Evolutionary conservation across 2,329 filamentous ascomycete genomes (phyloP), one percentile per base, ranked within the genome.

Genomic region (Talaromyces sp.): DNA sequence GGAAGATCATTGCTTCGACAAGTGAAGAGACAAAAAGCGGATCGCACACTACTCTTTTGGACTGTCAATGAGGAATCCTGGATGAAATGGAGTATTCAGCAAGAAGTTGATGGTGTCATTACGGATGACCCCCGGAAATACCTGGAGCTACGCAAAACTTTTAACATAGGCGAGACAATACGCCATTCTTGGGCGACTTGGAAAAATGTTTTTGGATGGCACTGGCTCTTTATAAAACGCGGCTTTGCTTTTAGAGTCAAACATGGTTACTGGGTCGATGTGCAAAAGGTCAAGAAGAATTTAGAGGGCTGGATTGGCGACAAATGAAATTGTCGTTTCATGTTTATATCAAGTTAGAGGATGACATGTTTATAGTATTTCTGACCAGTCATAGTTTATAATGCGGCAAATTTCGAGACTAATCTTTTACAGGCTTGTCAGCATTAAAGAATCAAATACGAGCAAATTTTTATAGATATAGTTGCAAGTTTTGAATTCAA

Each of bases 1-100:
- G 91, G 92, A 9, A 70, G 73, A 9, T 75, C 78, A 13, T 95
- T 97, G 77, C 75, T 92, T 26, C 58, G 43, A 31, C 46, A 60
- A 32, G 49, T 55, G 29, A 32, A 41, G 35, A 27, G n/a, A 78
- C 80, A 17, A 82, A 87, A 58, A 84, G 77, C 80, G 1, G 77
- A 61, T 11, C 82, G 89, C 26, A 82, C 83, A 6, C 78, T 97
- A 4, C 87, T 89, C 67, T 83, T 86, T 0, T 98, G 93, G 93
- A 97, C 93, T 0, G 89, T 96, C 56, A 96, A 98, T 71, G 84
- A 89, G 13, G 83, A 85, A 64, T 80, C 81, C 55, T 84, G 86
- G 75, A 97, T 97, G 93, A 82, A 86, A 67, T 96, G 91, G 91
- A 83, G 86, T 65, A 85, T 96, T 35, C 74, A 80, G 32, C 77